These are phyloP conservation scores for Aspergillus saccharolyticus DNA, from an alignment of 495 filamentous ascomycete genomes.

Conservation along the genomic window DNA sequence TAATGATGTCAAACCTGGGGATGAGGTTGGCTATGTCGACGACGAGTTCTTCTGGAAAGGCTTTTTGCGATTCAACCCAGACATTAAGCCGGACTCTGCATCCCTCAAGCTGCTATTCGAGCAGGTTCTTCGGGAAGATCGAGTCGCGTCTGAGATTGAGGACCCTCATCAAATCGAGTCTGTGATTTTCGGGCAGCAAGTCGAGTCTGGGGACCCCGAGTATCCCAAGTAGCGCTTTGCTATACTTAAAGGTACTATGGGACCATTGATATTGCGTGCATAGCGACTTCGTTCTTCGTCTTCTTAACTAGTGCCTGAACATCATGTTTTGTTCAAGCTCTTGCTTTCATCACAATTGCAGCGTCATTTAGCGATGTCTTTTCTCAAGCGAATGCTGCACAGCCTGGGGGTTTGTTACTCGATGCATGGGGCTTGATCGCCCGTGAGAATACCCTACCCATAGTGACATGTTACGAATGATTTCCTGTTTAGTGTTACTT, in stretches of 20 bases:
- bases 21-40: constrained; percentile 12
- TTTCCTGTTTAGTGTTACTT: neutral
- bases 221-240: too few species aligned
- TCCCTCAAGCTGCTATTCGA: constrained; percentile 25
- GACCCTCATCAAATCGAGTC: too few species aligned
- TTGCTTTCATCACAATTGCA: neutral
- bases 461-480: neutral
- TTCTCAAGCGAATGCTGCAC: neutral
- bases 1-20: constrained; percentile 6
- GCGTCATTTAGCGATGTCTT: neutral
- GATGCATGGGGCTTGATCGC: neutral
- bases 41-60: constrained; percentile 22
- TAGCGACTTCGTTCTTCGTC: too few species aligned
- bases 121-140: neutral
- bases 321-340: neutral
- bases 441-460: neutral
- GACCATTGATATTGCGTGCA: too few species aligned
- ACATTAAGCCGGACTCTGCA: constrained; percentile 14
- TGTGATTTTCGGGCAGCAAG: too few species aligned
- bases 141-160: too few species aligned
- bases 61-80: constrained; percentile 1
- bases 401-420: neutral
- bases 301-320: neutral
- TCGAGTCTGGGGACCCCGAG: too few species aligned
- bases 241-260: too few species aligned